Evolutionary conservation across 805 yeast species (phyloP), one percentile per base, ranked within the genome.

Genomic region (Suhomyces vadensis): DNA sequence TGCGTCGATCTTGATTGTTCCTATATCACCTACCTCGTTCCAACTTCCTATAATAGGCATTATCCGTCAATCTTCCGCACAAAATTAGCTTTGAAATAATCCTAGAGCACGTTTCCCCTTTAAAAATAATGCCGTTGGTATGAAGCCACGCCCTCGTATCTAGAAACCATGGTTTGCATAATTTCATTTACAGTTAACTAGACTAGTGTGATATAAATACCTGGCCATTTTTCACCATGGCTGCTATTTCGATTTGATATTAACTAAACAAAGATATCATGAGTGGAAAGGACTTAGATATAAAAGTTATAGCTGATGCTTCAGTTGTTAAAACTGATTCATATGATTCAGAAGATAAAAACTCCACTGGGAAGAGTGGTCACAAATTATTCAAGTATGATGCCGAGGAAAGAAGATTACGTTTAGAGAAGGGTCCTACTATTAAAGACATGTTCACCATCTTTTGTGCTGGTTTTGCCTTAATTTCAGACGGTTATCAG

Each of bases 401-500:
- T 44, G 57, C 53, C 9, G 71, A 60, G 10, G 57, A 48, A 22
- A 61, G 76, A 53, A 47, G 44, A 26, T 45, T 50, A 11, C 57
- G 76, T 35, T 59, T 63, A 31, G 51, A 37, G 13, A 54, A 53
- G 5, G 64, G 64, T 0, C 60, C 61, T 16, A 53, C 50, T 26
- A 21, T 49, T 27, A 62, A 55, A 20, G 73, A 71, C 43, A 47
- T 66, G 22, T 52, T 71, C 40, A 63, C 82, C 43, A 79, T 85
- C 48, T 56, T 81, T 36, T 79, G 87, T 63, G 72, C 90, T 19
- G 92, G 94, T 10, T 82, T 79, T 50, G 94, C 91, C 0, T 73
- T 86, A 57, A 78, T 84, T 54, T 79, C 86, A 17, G 94, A 86
- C 64, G 91, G 91, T 3, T 85, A 85, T 62, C 88, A 83, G 59